A percentile compares a stretch with the other conserved stretches of the same genome.
These are phyloP conservation scores for Cryptococcus hybrid DNA, from an alignment of 1,284 basidiomycete genomes.

Conservation along the genomic window DNA sequence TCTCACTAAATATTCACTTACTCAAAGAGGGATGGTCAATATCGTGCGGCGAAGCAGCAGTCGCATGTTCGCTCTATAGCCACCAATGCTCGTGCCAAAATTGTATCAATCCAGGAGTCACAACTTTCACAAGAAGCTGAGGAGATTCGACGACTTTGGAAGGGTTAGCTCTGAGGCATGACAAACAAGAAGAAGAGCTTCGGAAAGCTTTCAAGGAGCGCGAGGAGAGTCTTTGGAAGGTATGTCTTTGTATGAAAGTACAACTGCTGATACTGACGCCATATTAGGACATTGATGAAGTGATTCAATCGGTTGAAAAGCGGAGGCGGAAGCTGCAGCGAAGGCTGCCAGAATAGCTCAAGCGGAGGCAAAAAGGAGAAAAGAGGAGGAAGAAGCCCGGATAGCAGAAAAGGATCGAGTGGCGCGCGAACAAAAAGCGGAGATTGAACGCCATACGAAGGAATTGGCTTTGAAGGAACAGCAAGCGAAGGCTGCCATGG, in stretches of 20 bases:
- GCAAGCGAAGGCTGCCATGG: slow-evolving; percentile 14
- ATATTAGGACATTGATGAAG: slow-evolving; percentile 37
- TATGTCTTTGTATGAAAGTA: slow-evolving; percentile 16
- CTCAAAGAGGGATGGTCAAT: slow-evolving; percentile 22
- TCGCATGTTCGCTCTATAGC: slow-evolving; percentile 10
- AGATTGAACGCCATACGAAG: slow-evolving; percentile 21
- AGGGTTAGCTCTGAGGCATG: slow-evolving; percentile 29
- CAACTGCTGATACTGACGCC: background rate
- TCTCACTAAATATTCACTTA: background rate
- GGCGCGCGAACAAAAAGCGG: slow-evolving; percentile 22
- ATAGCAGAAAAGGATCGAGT: slow-evolving; percentile 23
- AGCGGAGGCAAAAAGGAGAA: slow-evolving; percentile 8
- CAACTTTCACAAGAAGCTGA: slow-evolving; percentile 26
- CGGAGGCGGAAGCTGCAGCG: slow-evolving; percentile 16
- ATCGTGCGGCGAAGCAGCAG: too few species aligned
- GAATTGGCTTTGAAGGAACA: slow-evolving; percentile 24
- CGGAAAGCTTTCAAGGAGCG: slow-evolving; percentile 30
- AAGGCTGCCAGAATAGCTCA: slow-evolving; percentile 3
- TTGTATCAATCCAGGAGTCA: slow-evolving; percentile 11
- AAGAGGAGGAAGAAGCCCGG: slow-evolving; percentile 24
- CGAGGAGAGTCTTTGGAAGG: slow-evolving; percentile 38
- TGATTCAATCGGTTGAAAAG: slow-evolving; percentile 28
- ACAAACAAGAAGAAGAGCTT: slow-evolving; percentile 32
- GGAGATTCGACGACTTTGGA: slow-evolving; percentile 33
- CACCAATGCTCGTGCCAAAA: slow-evolving; percentile 20